Percentiles rank a stretch among this genome's conserved stretches.
These are phyloP conservation scores for Dunaliella salina DNA, from an alignment of 163 green algal genomes.

Conservation along the genomic window DNA sequence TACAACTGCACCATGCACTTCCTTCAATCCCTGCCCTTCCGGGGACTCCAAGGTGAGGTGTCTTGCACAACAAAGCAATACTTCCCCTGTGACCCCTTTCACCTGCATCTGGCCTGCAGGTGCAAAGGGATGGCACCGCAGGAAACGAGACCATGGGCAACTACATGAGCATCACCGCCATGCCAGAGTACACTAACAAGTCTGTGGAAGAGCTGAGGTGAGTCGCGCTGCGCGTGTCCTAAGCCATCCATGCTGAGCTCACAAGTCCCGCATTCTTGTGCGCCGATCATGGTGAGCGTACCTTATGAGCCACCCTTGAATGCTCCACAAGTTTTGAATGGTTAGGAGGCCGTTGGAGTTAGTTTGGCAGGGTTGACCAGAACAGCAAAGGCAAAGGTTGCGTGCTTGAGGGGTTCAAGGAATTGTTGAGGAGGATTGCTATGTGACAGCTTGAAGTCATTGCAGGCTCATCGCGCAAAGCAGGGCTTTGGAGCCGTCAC, in stretches of 20 bases:
- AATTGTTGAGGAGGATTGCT: no score
- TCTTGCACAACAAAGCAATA: no score
- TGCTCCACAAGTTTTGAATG: neutral
- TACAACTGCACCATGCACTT: no score
- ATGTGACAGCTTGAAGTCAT: no score
- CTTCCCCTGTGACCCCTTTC: neutral
- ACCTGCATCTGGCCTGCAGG: neutral
- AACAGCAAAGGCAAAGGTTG: no score
- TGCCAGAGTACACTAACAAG: constrained; percentile 62
- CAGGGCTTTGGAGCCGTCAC: no score
- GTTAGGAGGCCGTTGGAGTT: neutral
- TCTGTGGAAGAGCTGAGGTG: constrained; percentile 78
- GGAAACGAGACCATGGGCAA: constrained; percentile 8
- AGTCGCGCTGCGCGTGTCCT: neutral
- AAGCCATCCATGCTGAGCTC: neutral
- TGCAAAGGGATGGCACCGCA: constrained; percentile 25
- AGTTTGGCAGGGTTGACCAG: no score
- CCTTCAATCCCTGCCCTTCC: no score
- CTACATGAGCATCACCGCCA: constrained; percentile 26
- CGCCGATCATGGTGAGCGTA: neutral
- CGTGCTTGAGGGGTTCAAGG: no score
- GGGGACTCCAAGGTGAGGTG: no score
- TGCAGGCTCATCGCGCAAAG: no score
- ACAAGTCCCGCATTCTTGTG: neutral
- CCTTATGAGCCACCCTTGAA: neutral